Base-by-base conservation (phyloP, 805 yeast genomes). In the Hanseniaspora guilliermondii region DNA sequence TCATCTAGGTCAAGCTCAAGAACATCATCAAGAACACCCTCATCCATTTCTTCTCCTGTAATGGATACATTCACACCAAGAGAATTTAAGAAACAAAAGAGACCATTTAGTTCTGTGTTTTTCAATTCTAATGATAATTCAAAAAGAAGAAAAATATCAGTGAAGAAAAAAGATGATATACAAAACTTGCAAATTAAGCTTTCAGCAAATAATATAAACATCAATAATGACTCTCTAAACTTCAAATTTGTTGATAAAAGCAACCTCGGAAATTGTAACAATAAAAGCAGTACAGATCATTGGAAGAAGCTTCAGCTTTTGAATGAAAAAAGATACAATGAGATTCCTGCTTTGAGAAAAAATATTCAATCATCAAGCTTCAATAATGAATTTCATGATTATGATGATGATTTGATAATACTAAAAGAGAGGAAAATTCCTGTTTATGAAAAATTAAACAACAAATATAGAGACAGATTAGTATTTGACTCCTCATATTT, bases 341-440 rank as follows among this genome's bases (percentile, higher is more conserved):
- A 30, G 14, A 44, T 44, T 12, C 47, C 47, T 19, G 16, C 30
- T 11, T 22, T 39, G 9, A 39, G 22, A 19, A 39, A 22, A 22
- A 39, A 22, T 14, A 22, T 39, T 2, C 3, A 12, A 9, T 3
- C 27, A 27, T 42, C 46, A 27, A 42, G 27, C 14, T 25, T n/a
- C 22, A 32, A 17, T 7, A 32, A 44, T 6, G 24, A 57, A 19
- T 30, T 42, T 14, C 33, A 22, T 11, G 36, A 35, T 9, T 40
- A 54, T 19, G 59, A 61, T 44, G 62, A 62, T 52, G 70, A 66
- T 42, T 22, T 67, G 17, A 60, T 65, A 4, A 57, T 66, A 19
- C 46, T 67, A 2, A 62, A 58, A 47, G 69, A 67, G 56, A 61
- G 58, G 11, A 62, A 60, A 47, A 42, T 65, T 22, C 60, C 69